Evolutionary conservation across 2,329 filamentous ascomycete genomes (phyloP).

Genomic region (Colletotrichum sp.): DNA sequence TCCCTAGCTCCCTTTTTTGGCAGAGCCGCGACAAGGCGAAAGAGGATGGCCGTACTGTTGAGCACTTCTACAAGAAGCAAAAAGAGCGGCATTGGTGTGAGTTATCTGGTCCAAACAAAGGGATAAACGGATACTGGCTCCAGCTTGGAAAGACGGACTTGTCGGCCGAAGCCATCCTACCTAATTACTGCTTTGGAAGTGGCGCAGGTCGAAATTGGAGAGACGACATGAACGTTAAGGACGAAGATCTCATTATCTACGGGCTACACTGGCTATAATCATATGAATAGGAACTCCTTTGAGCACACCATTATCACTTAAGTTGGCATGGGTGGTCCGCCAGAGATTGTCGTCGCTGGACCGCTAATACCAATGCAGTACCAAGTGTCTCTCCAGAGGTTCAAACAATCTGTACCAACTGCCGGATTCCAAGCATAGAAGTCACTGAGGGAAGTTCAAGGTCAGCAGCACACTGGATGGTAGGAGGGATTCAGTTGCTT

Average conservation of each 20-base stretch:
- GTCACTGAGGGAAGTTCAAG: neutral
- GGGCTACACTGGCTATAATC: neutral
- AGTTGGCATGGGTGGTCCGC: neutral
- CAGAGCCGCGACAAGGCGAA: slow-evolving; percentile 20
- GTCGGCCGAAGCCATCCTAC: neutral
- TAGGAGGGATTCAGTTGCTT: neutral
- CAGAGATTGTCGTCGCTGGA: neutral
- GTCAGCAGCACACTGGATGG: neutral
- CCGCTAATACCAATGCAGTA: neutral
- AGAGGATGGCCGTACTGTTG: slow-evolving; percentile 3
- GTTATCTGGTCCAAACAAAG: slow-evolving; percentile 1
- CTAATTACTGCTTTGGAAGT: neutral
- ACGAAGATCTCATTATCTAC: neutral
- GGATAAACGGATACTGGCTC: slow-evolving; percentile 29
- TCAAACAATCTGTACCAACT: neutral
- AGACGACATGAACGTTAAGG: neutral
- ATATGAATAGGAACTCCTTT: neutral
- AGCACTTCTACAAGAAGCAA: slow-evolving; percentile 18
- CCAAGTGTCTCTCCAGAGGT: neutral
- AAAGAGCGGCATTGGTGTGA: slow-evolving; percentile 27
- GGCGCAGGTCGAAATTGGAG: neutral
- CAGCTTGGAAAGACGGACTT: slow-evolving; percentile 21
- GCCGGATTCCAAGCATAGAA: neutral
- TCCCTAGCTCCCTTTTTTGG: slow-evolving; percentile 26
- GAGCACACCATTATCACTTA: neutral